Evolutionary conservation across 768 basidiomycete species (phyloP), one percentile per base, ranked within the genome.

Genomic region (Leccinum rimulosum): DNA sequence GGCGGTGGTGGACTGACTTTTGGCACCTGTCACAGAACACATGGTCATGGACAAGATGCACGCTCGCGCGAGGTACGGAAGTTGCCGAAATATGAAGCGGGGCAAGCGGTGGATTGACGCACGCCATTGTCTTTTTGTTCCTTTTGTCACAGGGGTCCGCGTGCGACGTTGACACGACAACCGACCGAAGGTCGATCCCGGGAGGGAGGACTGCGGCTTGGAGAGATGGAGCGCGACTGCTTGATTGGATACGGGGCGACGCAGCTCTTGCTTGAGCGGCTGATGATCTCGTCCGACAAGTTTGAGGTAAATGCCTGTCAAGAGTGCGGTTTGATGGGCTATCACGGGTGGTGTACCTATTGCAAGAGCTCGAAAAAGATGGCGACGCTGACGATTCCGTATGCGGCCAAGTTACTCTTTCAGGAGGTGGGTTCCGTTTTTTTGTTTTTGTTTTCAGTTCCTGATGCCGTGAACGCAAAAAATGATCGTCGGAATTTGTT

Each of bases 41-140:
- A 98, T 98, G 96, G 96, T 98, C 53, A 91, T 98, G 88, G 97
- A 99, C 81, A 99, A 99, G 81, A 99, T 99, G 97, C 97, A 99
- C 67, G 97, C 97, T 64, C 88, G 97, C 58, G 95, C 97, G 53
- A 89, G 93, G 93, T 88, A 73, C 66, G 80, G 38, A 28, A 27
- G 43, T 33, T 53, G 49, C 54, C 59, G 62, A 64, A 53, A 55
- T 11, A 64, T 60, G 55, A 0, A 45, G 30, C 54, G 52, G 45
- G 38, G 43, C 5, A 45, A 25, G 14, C 27, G 19, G 8, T 27
- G 35, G 28, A 31, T 30, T 61, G 47, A 61, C 64, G 59, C 54
- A 62, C n/a, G 31, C 25, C 27, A n/a, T 30, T 30, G 3, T 43
- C n/a, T 43, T 43, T 43, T 17, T 38, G 15, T 38, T 33, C 2